These are phyloP conservation scores for Clarireedia paspali DNA, from an alignment of 2,329 filamentous ascomycete species.

Conservation along the genomic window DNA sequence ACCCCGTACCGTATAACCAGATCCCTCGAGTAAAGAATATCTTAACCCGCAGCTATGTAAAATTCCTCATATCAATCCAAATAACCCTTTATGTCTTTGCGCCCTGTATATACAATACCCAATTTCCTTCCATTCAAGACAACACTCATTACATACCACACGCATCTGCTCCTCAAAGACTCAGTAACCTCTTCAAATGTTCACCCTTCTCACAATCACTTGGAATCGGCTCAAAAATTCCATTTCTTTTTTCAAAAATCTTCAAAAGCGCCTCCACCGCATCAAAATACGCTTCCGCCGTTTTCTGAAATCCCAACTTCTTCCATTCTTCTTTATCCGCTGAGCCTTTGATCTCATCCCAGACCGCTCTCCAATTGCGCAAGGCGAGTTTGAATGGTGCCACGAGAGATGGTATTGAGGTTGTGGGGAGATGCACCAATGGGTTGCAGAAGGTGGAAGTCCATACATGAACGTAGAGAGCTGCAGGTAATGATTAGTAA, in stretches of 20 bases:
- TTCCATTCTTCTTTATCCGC: conserved; percentile 20
- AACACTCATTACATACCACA: neutral
- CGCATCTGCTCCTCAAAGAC: conserved; percentile 8
- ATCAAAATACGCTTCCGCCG: conserved; percentile 26
- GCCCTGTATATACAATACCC: neutral
- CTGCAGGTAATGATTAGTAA: conserved; percentile 6
- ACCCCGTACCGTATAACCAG: too few relatives aligned
- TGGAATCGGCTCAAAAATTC: conserved; percentile 20
- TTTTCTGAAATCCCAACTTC: conserved; percentile 25
- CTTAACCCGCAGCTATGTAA: too few relatives aligned
- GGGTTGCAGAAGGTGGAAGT: conserved; percentile 23
- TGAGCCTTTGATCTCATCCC: conserved; percentile 23
- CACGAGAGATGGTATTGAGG: conserved; percentile 13
- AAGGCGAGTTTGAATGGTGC: conserved; percentile 24
- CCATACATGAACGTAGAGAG: conserved; percentile 27
- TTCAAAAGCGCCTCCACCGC: conserved; percentile 18
- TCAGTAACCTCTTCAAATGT: conserved; percentile 25
- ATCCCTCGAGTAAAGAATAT: too few relatives aligned
- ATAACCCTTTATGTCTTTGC: too few relatives aligned
- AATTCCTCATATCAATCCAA: too few relatives aligned
- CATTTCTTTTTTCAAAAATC: conserved; percentile 21
- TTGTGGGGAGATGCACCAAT: conserved; percentile 13
- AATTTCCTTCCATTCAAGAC: neutral
- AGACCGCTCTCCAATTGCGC: conserved; percentile 25
- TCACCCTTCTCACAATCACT: conserved; percentile 27